Evolutionary conservation across 2,329 filamentous ascomycete genomes (phyloP), one percentile per base, ranked within the genome.

Genomic region (Cyphellophora europaea): DNA sequence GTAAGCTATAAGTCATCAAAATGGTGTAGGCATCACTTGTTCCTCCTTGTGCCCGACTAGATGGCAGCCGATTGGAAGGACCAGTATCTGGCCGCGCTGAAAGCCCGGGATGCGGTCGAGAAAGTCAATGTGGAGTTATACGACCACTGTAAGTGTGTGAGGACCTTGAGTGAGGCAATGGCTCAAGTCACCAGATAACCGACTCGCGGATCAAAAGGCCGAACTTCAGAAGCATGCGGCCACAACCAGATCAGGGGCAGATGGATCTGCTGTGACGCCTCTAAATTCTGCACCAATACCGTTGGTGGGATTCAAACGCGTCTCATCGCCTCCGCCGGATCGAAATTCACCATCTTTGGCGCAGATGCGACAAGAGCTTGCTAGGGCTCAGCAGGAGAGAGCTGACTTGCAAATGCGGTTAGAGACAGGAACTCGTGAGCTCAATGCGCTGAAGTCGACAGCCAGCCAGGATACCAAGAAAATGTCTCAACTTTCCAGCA

Each of bases 81-180:
- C 47, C 82, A 93, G 52, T 95, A 93, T 58, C 68, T 84, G 43
- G 67, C 74, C 42, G 80, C 81, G 45, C 69, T 96, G 46, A 72
- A 77, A 48, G 78, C 81, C 50, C 69, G 77, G 44, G 83, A 85
- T 50, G 71, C 77, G 52, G 71, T 76, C 43, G 81, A 86, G 52
- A 71, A 75, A 52, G 67, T 67, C 38, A 74, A 78, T 48, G 62
- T 67, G 51, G 71, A 77, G 34, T 72, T 93, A 42, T 82, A 93
- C 51, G 72, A 86, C 55, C 79, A 83, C 42, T 94, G 88, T 93
- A 53, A 30, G 35, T 15, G 37, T 18, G 19, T 17, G 19, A 15
- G 36, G 55, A 33, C 23, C 12, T 19, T 14, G n/a, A 25, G 17
- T 16, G 11, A 6, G 4, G 11, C 15, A 12, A n/a, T 12, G n/a